Evolutionary conservation across 2,329 filamentous ascomycete genomes (phyloP).

Genomic region (Aspergillus sp.): DNA sequence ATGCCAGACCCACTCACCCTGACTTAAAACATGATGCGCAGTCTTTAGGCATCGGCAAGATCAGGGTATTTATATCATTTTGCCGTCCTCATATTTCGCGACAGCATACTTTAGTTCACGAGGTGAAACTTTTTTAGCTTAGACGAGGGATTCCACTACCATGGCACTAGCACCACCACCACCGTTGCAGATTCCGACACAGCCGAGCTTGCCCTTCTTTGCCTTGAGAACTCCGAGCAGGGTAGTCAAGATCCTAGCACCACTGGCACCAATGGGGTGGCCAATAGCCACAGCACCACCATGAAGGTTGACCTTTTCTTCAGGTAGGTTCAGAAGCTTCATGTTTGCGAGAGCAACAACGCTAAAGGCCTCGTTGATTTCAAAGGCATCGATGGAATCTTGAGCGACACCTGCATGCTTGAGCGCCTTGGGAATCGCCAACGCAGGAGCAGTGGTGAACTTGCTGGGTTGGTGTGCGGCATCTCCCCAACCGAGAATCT

Average conservation of each 20-base stretch:
- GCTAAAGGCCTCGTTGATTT: conserved; percentile 99
- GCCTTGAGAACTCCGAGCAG: conserved; percentile 84
- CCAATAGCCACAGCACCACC: conserved; percentile 95
- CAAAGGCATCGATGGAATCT: conserved; percentile 83
- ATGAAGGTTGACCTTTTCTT: conserved; percentile 91
- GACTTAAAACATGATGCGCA: not conserved
- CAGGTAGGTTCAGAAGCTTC: conserved; percentile 77
- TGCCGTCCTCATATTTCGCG: not conserved
- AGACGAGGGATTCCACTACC: conserved; percentile 70
- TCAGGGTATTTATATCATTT: not conserved
- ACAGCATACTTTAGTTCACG: not conserved
- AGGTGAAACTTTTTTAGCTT: conserved; percentile 13
- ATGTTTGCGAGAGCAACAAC: conserved; percentile 95
- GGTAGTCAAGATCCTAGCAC: conserved; percentile 90
- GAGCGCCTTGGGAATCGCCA: conserved; percentile 96
- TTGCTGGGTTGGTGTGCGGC: conserved; percentile 88
- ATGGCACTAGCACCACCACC: conserved; percentile 93
- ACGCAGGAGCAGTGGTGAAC: conserved; percentile 90
- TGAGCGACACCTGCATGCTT: conserved; percentile 85
- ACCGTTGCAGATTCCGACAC: conserved; percentile 95
- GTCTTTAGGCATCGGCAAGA: not conserved
- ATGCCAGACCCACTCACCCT: not conserved
- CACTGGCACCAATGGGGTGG: conserved; percentile 90
- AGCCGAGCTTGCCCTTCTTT: conserved; percentile 91
- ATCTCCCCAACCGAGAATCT: conserved; percentile 97